A percentile compares a stretch with the other conserved stretches of the same genome.
Conservation (phyloP, 169 alveolate species). For the Plasmodium fragile region DNA sequence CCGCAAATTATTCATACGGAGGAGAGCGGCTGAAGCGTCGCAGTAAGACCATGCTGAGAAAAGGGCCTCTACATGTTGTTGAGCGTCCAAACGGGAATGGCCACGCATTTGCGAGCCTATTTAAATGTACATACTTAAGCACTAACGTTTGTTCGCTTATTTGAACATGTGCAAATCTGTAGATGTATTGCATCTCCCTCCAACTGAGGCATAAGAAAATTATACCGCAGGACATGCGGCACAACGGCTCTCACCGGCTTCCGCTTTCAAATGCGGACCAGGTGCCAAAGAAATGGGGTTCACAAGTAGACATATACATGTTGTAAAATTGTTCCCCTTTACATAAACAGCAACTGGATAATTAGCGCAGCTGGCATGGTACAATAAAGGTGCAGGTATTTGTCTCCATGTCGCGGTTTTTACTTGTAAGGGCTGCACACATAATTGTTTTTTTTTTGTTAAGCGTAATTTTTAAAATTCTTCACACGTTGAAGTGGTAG, state of each 20-base stretch:
- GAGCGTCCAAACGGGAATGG: background rate
- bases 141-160: background rate
- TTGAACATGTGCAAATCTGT: background rate
- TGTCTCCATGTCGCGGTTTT: background rate
- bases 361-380: background rate
- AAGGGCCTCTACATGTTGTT: background rate
- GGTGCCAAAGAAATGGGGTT: background rate
- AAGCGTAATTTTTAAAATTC: background rate
- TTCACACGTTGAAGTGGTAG: background rate
- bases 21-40: background rate
- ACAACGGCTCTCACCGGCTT: background rate
- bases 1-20: background rate
- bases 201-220: background rate
- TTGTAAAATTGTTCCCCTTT: background rate
- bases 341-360: background rate
- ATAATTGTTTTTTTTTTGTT: background rate
- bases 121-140: background rate
- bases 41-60: background rate
- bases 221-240: background rate
- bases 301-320: background rate
- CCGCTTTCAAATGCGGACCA: background rate
- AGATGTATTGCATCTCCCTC: background rate
- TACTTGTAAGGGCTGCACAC: background rate
- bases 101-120: background rate
- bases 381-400: background rate